Conservation (phyloP, 345 rosid species). For the Arabidopsis thaliana region DNA sequence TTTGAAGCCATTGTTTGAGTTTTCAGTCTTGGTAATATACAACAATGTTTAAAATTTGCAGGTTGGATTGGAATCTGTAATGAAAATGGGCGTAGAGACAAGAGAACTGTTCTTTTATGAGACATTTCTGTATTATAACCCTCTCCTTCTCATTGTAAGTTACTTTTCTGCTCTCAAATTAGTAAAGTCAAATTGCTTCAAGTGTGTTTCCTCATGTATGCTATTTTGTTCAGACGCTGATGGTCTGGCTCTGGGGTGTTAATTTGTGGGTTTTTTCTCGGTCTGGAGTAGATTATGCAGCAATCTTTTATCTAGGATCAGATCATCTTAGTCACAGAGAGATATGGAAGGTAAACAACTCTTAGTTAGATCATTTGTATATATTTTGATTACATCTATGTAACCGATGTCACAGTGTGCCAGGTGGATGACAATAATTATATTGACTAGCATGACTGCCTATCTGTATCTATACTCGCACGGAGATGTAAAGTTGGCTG, state of each 20-base stretch:
- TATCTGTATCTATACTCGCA: conserved; percentile 95
- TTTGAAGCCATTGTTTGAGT: conserved; percentile 11
- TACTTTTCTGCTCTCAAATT: neutral
- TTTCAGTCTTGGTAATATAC: neutral
- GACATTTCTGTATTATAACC: conserved; percentile 93
- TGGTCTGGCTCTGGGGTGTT: conserved; percentile 99
- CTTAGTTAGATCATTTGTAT: neutral
- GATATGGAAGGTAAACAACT: conserved; percentile 82
- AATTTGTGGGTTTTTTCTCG: conserved; percentile 87
- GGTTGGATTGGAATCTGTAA: conserved; percentile 95
- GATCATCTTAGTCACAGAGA: conserved; percentile 87
- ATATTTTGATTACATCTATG: neutral
- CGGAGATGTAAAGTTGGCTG: conserved; percentile 94
- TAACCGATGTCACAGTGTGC: conserved; percentile 63
- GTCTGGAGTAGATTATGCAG: conserved; percentile 77
- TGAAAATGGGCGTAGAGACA: conserved; percentile 86
- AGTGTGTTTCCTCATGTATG: conserved; percentile 13
- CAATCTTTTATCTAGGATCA: conserved; percentile 81
- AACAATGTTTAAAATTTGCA: conserved; percentile 46
- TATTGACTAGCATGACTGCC: conserved; percentile 93
- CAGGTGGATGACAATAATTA: conserved; percentile 92
- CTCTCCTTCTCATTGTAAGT: conserved; percentile 97
- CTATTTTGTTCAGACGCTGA: conserved; percentile 66
- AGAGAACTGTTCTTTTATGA: conserved; percentile 90
- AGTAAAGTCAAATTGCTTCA: conserved; percentile 1